phyloP scores from a whole-genome alignment of 345 rosid species.

The Geranium brycei region DNA sequence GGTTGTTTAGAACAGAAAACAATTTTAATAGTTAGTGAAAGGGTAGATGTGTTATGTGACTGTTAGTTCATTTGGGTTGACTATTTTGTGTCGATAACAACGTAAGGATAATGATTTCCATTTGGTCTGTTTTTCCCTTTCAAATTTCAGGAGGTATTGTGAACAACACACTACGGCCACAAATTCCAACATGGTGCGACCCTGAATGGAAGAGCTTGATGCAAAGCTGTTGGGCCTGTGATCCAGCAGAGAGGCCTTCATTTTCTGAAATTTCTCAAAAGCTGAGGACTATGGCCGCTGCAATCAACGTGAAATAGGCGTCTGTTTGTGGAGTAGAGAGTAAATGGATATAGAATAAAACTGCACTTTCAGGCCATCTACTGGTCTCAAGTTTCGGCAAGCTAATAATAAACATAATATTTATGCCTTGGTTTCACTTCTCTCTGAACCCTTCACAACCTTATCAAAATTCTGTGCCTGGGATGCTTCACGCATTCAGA shows the following conservation, averaged over 20 bases:
- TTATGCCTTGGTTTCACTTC: neutral
- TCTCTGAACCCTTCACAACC: neutral
- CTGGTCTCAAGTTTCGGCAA: neutral
- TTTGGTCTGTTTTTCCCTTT: neutral
- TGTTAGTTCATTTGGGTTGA: too few species aligned
- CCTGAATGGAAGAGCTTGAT: conserved; percentile 93
- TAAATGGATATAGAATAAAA: too few species aligned
- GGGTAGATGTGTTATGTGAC: too few species aligned
- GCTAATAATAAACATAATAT: neutral
- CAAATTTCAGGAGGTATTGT: conserved; percentile 74
- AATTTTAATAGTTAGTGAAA: too few species aligned
- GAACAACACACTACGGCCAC: conserved; percentile 80
- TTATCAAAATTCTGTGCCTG: neutral
- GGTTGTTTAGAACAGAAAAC: neutral
- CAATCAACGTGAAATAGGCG: conserved; percentile 61
- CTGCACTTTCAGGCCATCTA: neutral
- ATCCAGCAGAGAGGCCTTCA: conserved; percentile 83
- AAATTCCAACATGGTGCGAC: conserved; percentile 92
- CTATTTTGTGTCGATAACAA: too few species aligned
- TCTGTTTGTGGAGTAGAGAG: neutral
- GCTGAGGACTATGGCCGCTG: conserved; percentile 94
- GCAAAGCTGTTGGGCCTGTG: conserved; percentile 87
- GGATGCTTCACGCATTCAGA: neutral
- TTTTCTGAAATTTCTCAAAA: conserved; percentile 80
- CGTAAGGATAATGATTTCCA: neutral